Base-by-base conservation (phyloP, 495 filamentous ascomycete species). In the Jackrogersella multiformis region DNA sequence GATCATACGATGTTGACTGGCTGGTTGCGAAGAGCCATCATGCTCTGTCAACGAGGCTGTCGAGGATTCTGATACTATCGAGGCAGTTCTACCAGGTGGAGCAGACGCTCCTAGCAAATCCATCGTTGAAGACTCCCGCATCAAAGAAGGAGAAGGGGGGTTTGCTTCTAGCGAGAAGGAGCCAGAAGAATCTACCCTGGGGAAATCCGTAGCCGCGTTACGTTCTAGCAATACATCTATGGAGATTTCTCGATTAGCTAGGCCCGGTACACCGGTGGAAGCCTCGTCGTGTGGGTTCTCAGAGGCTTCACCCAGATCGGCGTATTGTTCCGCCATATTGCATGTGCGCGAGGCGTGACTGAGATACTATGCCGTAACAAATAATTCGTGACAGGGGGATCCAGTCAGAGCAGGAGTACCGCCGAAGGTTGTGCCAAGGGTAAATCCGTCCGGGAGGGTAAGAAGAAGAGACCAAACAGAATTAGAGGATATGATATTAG, bases 41-140 rank as follows among this genome's bases (percentile, higher is more conserved):
- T 39, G n/a, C 2, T 69, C 61, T 30, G 61, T 48, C 34, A 60
- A 45, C 28, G 68, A 71, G 32, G 59, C 57, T 35, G 30, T 42
- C 10, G 71, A 66, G 1, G 69, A 66, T 16, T 16, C 44, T 51
- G 71, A 69, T 52, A 65, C 39, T 56, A 74, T 66, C 28, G 69
- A 72, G 34, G 56, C 56, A 21, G 56, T 57, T 34, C 62, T 60
- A 2, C 69, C 72, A 56, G 55, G 64, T 18, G 69, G 72, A 54
- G 70, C 72, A 26, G 72, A 68, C 4, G 56, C 64, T 26, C 44
- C 36, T 42, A 74, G 32, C 30, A 71, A 58, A 28, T 73, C 60
- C 56, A 64, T 72, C 6, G 54, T 64, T 4, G 69, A 72, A 6
- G 58, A 39, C 21, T 66, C 65, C 28, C 48, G 56, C 32, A 46